These are phyloP conservation scores for Sphaceloma murrayae DNA, from an alignment of 2,329 filamentous ascomycete genomes.

Conservation along the genomic window DNA sequence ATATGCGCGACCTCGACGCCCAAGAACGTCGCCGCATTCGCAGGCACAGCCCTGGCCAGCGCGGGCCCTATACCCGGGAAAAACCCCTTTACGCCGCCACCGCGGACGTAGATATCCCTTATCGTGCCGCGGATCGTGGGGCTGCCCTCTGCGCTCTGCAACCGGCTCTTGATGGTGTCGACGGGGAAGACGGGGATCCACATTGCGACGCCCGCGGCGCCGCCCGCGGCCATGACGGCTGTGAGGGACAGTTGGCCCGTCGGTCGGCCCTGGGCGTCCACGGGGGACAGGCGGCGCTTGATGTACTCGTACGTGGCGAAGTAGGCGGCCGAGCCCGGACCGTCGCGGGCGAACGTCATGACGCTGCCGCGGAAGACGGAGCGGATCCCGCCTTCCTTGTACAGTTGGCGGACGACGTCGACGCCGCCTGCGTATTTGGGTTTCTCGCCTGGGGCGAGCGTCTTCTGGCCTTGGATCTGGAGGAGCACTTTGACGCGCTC, in stretches of 20 bases:
- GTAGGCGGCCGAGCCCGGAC: constrained; percentile 86
- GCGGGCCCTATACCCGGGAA: constrained; percentile 95
- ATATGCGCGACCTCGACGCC: constrained; percentile 77
- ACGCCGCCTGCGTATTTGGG: constrained; percentile 78
- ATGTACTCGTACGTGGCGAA: constrained; percentile 96
- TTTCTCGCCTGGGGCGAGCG: constrained; percentile 77
- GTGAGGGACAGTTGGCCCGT: constrained; percentile 70
- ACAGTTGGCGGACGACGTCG: constrained; percentile 89
- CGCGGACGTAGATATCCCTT: constrained; percentile 68
- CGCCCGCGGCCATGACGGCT: constrained; percentile 79
- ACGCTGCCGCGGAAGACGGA: constrained; percentile 85
- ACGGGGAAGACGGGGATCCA: constrained; percentile 98
- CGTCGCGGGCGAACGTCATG: constrained; percentile 89
- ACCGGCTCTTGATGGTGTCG: constrained; percentile 87
- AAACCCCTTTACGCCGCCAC: constrained; percentile 73
- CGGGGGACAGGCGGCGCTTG: constrained; percentile 76
- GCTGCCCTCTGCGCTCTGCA: constrained; percentile 84
- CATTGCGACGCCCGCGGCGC: constrained; percentile 90
- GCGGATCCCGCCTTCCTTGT: constrained; percentile 78
- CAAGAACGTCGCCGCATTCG: constrained; percentile 90
- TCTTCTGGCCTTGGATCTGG: constrained; percentile 90
- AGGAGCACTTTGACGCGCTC: constrained; percentile 98
- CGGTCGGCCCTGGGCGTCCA: constrained; percentile 60
- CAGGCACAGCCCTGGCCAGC: constrained; percentile 82
- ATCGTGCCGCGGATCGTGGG: constrained; percentile 73